phyloP scores from a whole-genome alignment of 1,284 basidiomycete species.

The Retiboletus fuscus region DNA sequence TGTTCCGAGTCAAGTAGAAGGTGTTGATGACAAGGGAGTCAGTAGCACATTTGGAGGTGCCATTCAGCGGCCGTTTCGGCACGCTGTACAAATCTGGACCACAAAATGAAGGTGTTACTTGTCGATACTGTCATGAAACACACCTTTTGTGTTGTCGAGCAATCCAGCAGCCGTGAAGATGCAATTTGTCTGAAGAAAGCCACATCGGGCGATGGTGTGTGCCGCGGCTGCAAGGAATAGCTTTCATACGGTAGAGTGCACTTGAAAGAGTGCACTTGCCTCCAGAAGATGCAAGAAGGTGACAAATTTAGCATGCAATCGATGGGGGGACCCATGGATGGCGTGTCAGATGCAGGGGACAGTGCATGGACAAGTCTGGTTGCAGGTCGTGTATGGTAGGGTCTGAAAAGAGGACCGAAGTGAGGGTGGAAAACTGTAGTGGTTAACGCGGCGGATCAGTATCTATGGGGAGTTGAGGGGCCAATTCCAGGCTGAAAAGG shows the following conservation, averaged over 20 bases:
- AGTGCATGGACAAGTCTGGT: slow-evolving; percentile 25
- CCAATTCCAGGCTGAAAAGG: slow-evolving; percentile 54
- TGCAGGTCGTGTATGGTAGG: slow-evolving; percentile 13
- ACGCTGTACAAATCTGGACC: too few species aligned
- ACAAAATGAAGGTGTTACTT: too few species aligned
- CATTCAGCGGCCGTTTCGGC: too few species aligned
- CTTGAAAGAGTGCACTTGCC: slow-evolving; percentile 48
- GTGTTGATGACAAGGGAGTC: too few species aligned
- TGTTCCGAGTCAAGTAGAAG: too few species aligned
- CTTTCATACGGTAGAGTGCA: slow-evolving; percentile 24
- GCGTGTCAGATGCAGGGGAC: slow-evolving; percentile 6
- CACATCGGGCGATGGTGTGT: too few species aligned
- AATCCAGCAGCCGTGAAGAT: too few species aligned
- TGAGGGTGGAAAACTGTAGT: slow-evolving; percentile 67
- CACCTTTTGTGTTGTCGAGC: too few species aligned
- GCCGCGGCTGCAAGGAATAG: too few species aligned
- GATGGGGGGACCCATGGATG: slow-evolving; percentile 37
- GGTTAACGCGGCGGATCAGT: slow-evolving; percentile 75
- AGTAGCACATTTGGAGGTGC: too few species aligned
- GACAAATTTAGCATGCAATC: slow-evolving; percentile 34
- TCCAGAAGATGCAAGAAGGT: slow-evolving; percentile 48
- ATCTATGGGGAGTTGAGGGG: slow-evolving; percentile 72
- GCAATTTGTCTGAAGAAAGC: too few species aligned
- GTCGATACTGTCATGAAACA: too few species aligned
- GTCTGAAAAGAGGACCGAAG: slow-evolving; percentile 25